Evolutionary conservation across 1,139 yeast species (phyloP).

Genomic region (Hemisphaericaspora lyxosophila): DNA sequence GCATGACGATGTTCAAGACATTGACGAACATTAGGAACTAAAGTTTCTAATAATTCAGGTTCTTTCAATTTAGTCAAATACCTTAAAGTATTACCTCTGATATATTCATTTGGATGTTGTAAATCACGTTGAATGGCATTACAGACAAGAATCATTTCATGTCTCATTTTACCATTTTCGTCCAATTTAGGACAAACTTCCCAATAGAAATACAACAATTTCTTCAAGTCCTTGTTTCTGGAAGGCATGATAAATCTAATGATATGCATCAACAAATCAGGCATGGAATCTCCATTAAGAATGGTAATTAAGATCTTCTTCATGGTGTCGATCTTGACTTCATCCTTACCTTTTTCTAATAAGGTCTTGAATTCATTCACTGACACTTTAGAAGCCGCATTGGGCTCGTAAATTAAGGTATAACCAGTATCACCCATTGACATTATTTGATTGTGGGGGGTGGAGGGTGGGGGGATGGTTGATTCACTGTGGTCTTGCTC

Average conservation of each 20-base stretch:
- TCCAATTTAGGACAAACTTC: constrained; percentile 95
- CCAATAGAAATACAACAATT: constrained; percentile 94
- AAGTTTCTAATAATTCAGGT: constrained; percentile 90
- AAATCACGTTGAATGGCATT: constrained; percentile 96
- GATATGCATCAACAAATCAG: constrained; percentile 95
- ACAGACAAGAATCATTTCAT: constrained; percentile 98
- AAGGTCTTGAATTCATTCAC: constrained; percentile 73
- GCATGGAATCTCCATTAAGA: constrained; percentile 91
- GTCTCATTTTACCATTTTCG: constrained; percentile 86
- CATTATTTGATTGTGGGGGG: too few relatives aligned
- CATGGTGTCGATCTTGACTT: constrained; percentile 86
- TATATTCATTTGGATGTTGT: constrained; percentile 96
- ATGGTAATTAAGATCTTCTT: constrained; percentile 80
- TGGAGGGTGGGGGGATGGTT: too few relatives aligned
- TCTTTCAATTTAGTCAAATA: constrained; percentile 89
- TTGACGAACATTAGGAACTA: constrained; percentile 88
- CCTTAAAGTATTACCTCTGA: constrained; percentile 92
- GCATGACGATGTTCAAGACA: constrained; percentile 97
- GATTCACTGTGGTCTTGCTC: too few relatives aligned
- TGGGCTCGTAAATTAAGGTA: constrained; percentile 75
- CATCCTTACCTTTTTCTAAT: constrained; percentile 89
- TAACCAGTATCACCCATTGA: constrained; percentile 46
- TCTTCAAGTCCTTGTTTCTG: constrained; percentile 84
- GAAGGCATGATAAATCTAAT: constrained; percentile 98
- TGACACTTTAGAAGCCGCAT: constrained; percentile 68